Evolutionary conservation across 2,329 filamentous ascomycete genomes (phyloP).

Genomic region (Tothia fuscella): DNA sequence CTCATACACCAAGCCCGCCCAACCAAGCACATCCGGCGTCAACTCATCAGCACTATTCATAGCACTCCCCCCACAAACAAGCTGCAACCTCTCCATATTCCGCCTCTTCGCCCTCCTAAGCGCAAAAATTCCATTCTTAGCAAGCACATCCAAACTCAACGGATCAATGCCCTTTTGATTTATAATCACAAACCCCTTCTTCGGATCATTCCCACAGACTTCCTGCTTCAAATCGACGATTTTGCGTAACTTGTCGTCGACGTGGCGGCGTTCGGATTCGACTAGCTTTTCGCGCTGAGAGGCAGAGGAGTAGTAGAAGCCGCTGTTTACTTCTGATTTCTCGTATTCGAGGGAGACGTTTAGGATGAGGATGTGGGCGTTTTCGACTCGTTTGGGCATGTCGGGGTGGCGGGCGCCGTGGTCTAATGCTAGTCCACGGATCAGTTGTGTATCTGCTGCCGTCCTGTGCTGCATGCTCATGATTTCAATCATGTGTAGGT

Average conservation of each 20-base stretch:
- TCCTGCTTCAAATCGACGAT: conserved; percentile 98
- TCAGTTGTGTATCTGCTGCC: conserved; percentile 90
- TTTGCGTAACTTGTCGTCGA: conserved; percentile 92
- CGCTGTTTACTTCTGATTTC: conserved; percentile 97
- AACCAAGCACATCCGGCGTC: conserved; percentile 76
- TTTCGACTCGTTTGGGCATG: conserved; percentile 94
- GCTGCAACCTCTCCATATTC: conserved; percentile 97
- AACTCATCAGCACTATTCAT: conserved; percentile 97
- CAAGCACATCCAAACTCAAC: conserved; percentile 84
- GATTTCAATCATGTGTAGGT: conserved; percentile 98
- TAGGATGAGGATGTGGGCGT: conserved; percentile 86
- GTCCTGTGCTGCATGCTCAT: conserved; percentile 99
- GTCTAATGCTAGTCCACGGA: conserved; percentile 82
- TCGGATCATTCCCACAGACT: conserved; percentile 83
- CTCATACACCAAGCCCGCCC: conserved; percentile 94
- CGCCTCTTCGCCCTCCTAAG: conserved; percentile 89
- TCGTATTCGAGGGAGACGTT: conserved; percentile 98
- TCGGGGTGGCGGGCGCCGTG: conserved; percentile 95
- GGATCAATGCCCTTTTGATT: conserved; percentile 99
- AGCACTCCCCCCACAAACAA: conserved; percentile 79
- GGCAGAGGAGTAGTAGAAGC: conserved; percentile 96
- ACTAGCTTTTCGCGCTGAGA: conserved; percentile 97
- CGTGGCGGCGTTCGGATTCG: conserved; percentile 89
- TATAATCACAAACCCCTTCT: conserved; percentile 94
- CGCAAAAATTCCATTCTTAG: conserved; percentile 96